These are phyloP conservation scores for Ajuga chamaepitys DNA, from an alignment of 257 asterid species.

Conservation along the genomic window DNA sequence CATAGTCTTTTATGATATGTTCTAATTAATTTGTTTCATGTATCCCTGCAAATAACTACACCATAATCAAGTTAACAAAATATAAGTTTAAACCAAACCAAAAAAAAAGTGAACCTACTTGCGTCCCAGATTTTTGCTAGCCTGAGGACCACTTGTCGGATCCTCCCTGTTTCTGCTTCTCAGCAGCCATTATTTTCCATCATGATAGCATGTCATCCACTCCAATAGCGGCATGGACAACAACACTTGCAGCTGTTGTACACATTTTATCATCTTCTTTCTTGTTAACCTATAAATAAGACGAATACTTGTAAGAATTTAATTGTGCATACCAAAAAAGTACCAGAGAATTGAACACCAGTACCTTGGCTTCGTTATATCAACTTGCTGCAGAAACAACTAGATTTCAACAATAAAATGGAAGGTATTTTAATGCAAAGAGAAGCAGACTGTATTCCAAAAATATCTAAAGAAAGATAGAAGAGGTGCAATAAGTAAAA, in stretches of 20 bases:
- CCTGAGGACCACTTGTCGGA: slow-evolving; percentile 48
- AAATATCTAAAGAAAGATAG: background rate
- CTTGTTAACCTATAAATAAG: slow-evolving; percentile 62
- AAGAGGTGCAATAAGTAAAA: too few species aligned
- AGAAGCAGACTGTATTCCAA: background rate
- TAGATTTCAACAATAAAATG: background rate
- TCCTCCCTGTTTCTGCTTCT: slow-evolving; percentile 85
- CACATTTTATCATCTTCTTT: slow-evolving; percentile 98
- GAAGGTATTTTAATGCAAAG: background rate
- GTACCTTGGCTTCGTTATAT: slow-evolving; percentile 76
- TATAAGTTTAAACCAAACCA: too few species aligned
- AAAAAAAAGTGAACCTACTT: slow-evolving; percentile 40
- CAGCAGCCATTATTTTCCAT: slow-evolving; percentile 83
- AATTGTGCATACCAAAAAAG: background rate
- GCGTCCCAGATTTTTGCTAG: slow-evolving; percentile 45
- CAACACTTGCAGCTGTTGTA: slow-evolving; percentile 93
- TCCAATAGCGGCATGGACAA: slow-evolving; percentile 96
- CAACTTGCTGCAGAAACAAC: slow-evolving; percentile 53
- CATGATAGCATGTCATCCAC: slow-evolving; percentile 84
- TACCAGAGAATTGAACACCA: background rate
- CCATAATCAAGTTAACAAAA: background rate
- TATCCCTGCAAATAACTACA: background rate
- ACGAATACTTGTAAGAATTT: background rate
- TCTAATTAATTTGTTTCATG: too few species aligned
- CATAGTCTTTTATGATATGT: too few species aligned